Evolutionary conservation across 2,329 filamentous ascomycete species (phyloP).

Genomic region (Ceratocystis lukuohia): DNA sequence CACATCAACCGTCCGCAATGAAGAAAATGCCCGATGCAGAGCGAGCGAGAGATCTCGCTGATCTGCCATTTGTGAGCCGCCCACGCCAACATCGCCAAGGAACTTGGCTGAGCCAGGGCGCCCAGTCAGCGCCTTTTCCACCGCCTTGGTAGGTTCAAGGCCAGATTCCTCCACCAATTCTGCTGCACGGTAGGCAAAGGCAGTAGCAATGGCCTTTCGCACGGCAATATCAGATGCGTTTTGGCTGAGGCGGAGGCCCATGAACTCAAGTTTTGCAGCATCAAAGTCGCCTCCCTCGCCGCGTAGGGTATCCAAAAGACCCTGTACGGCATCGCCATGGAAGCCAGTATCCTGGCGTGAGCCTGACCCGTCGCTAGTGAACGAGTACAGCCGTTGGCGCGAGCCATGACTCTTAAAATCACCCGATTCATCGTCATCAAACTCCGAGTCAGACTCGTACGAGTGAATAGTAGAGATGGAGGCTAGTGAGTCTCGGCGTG

Average conservation of each 20-base stretch:
- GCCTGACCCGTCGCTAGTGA: constrained; percentile 58
- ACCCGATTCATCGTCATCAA: constrained; percentile 40
- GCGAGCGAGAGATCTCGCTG: constrained; percentile 77
- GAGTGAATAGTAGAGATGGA: constrained; percentile 40
- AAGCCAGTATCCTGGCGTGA: constrained; percentile 48
- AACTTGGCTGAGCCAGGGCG: constrained; percentile 43
- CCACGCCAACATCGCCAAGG: constrained; percentile 46
- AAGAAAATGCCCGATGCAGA: constrained; percentile 65
- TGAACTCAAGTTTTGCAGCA: constrained; percentile 72
- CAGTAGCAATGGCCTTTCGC: constrained; percentile 69
- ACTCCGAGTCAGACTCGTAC: constrained; percentile 46
- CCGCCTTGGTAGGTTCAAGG: constrained; percentile 50
- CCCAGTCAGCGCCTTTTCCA: constrained; percentile 45
- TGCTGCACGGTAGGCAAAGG: constrained; percentile 69
- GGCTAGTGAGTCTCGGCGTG: constrained; percentile 38
- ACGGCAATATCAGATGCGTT: constrained; percentile 85
- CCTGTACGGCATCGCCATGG: constrained; percentile 74
- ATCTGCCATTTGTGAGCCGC: constrained; percentile 54
- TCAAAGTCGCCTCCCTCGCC: constrained; percentile 69
- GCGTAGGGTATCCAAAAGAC: constrained; percentile 73
- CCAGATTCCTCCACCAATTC: constrained; percentile 47
- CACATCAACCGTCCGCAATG: constrained; percentile 44
- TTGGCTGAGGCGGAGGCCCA: constrained; percentile 77
- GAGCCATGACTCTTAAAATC: constrained; percentile 44
- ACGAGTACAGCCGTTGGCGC: constrained; percentile 53